These are phyloP conservation scores for Diatrype stigma DNA, from an alignment of 2,329 filamentous ascomycete genomes.

Conservation along the genomic window DNA sequence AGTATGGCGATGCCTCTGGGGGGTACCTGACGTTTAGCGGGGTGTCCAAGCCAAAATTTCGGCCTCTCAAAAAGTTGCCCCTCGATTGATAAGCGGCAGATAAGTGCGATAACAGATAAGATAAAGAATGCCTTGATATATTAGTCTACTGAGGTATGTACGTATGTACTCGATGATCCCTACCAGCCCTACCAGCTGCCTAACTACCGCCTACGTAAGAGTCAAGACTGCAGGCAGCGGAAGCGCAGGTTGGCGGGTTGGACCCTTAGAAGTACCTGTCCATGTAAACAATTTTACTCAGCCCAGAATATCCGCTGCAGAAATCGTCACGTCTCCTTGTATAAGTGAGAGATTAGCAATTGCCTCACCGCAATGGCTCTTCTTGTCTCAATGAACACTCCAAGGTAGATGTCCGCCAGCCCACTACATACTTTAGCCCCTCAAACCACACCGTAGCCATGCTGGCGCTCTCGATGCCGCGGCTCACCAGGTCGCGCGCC, in stretches of 20 bases:
- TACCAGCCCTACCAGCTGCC: too few relatives aligned
- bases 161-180: too few relatives aligned
- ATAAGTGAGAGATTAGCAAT: constrained; percentile 1
- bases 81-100: constrained; percentile 22
- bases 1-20: too few relatives aligned
- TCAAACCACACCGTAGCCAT: constrained; percentile 13
- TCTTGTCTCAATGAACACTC: constrained; percentile 15
- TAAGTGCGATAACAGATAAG: neutral
- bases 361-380: constrained; percentile 25
- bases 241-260: too few relatives aligned
- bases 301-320: constrained; percentile 27
- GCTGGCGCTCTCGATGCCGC: constrained; percentile 17
- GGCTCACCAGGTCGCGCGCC: constrained; percentile 19
- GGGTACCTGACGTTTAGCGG: neutral
- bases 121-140: too few relatives aligned
- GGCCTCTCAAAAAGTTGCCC: constrained; percentile 9
- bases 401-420: constrained; percentile 7
- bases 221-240: neutral
- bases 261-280: too few relatives aligned
- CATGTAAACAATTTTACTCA: constrained; percentile 6
- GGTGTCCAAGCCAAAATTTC: constrained; percentile 1
- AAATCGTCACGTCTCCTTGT: constrained; percentile 24
- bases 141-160: too few relatives aligned
- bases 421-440: neutral
- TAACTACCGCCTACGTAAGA: too few relatives aligned